phyloP scores from a whole-genome alignment of 495 filamentous ascomycete genomes.

The Baudoinia panamericana region DNA sequence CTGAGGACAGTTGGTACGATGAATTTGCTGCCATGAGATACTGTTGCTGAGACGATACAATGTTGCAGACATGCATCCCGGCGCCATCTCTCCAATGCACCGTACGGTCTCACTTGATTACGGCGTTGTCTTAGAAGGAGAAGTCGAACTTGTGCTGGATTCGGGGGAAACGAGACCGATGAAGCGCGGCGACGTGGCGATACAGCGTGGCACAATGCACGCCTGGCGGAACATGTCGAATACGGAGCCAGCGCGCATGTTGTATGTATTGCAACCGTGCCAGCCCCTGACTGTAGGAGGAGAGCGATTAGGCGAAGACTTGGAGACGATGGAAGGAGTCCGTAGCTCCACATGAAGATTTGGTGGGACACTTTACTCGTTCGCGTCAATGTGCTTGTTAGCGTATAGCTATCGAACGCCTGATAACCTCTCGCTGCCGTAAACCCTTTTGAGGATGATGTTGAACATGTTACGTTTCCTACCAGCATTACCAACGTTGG shows the following conservation, averaged over 20 bases:
- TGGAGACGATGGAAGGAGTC: conserved; percentile 1
- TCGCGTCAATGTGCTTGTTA: too few relatives aligned
- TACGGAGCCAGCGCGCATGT: conserved; percentile 19
- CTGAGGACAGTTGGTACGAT: conserved; percentile 46
- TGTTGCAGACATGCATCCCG: conserved; percentile 18
- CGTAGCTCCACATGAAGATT: not conserved
- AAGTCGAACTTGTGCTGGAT: conserved; percentile 24
- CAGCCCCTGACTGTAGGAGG: conserved; percentile 17
- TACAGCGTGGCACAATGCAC: conserved; percentile 26
- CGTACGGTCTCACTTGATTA: conserved; percentile 26
- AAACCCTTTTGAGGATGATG: too few relatives aligned
- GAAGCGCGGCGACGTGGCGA: conserved; percentile 23
- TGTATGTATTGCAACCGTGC: conserved; percentile 22
- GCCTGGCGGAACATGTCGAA: conserved; percentile 24
- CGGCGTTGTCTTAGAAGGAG: conserved; percentile 27
- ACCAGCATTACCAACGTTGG: too few relatives aligned
- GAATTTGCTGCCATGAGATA: not conserved
- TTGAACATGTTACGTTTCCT: too few relatives aligned
- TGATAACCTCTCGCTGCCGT: too few relatives aligned
- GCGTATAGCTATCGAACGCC: too few relatives aligned
- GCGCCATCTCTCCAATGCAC: conserved; percentile 23
- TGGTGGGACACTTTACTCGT: too few relatives aligned
- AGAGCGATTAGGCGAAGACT: conserved; percentile 1
- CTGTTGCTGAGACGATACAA: not conserved
- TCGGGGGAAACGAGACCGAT: conserved; percentile 22